phyloP scores from a whole-genome alignment of 2,329 filamentous ascomycete genomes.

The Fusarium illudens region DNA sequence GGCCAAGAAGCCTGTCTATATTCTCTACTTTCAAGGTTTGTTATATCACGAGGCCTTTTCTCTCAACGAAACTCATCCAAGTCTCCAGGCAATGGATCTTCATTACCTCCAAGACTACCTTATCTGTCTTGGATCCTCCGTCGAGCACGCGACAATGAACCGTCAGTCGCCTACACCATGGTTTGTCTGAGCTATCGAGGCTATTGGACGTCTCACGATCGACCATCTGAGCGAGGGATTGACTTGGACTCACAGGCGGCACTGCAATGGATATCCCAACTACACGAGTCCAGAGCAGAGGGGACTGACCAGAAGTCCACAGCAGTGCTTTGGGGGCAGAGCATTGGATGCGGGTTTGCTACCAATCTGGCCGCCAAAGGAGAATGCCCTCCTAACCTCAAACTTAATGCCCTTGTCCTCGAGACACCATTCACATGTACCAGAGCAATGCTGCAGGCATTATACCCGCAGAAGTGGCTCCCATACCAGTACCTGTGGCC shows the following conservation, averaged over 20 bases:
- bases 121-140: constrained; percentile 63
- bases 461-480: constrained; percentile 83
- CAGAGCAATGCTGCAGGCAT: constrained; percentile 71
- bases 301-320: constrained; percentile 41
- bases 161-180: constrained; percentile 55
- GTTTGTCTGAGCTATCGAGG: constrained; percentile 72
- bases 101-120: constrained; percentile 64
- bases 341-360: constrained; percentile 77
- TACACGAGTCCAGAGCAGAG: constrained; percentile 43
- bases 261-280: constrained; percentile 65
- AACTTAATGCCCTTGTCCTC: constrained; percentile 65
- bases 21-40: constrained; percentile 46
- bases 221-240: constrained; percentile 75
- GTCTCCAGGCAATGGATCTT: constrained; percentile 64
- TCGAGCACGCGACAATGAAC: constrained; percentile 51
- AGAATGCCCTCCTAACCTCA: constrained; percentile 49
- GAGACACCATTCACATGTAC: constrained; percentile 81
- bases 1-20: constrained; percentile 54
- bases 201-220: constrained; percentile 80
- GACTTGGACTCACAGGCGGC: constrained; percentile 73
- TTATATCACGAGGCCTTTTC: not conserved
- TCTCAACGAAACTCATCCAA: constrained; percentile 13
- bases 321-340: constrained; percentile 79
- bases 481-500: constrained; percentile 79
- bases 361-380: constrained; percentile 62